Evolutionary conservation across 768 basidiomycete species (phyloP).

Genomic region (Chiua virens): DNA sequence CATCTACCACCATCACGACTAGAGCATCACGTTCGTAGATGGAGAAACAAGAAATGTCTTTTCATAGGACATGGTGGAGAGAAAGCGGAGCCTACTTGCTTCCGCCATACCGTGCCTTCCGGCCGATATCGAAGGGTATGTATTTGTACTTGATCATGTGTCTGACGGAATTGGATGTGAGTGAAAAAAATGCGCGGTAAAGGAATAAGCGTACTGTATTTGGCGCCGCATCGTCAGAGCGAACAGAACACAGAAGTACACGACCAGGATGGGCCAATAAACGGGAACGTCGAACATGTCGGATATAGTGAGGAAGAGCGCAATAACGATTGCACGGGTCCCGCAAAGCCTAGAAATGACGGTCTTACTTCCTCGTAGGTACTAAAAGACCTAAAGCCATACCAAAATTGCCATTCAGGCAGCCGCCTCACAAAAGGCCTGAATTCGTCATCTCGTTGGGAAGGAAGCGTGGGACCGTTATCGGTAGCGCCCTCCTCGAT

Average conservation of each 20-base stretch:
- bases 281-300: slow-evolving; percentile 93
- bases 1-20: slow-evolving; percentile 20
- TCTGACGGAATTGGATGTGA: slow-evolving; percentile 40
- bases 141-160: slow-evolving; percentile 99
- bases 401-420: slow-evolving; percentile 98
- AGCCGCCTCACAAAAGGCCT: slow-evolving; percentile 93
- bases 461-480: slow-evolving; percentile 56
- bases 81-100: slow-evolving; percentile 37
- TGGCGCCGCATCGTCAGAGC: slow-evolving; percentile 94
- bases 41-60: slow-evolving; percentile 5
- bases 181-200: not conserved
- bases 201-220: slow-evolving; percentile 71
- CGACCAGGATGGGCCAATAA: slow-evolving; percentile 97
- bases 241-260: slow-evolving; percentile 96
- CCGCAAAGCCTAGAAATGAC: slow-evolving; percentile 72
- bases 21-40: slow-evolving; percentile 11
- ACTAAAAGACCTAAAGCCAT: slow-evolving; percentile 14
- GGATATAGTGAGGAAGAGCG: slow-evolving; percentile 78
- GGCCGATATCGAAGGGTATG: slow-evolving; percentile 92
- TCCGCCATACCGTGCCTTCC: slow-evolving; percentile 84
- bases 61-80: not conserved
- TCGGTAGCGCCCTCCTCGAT: slow-evolving; percentile 90
- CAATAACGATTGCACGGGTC: slow-evolving; percentile 84
- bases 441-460: slow-evolving; percentile 89
- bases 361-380: not conserved